These are phyloP conservation scores for Vitis labrusca DNA, from an alignment of 164 flowering plant species.

Conservation along the genomic window DNA sequence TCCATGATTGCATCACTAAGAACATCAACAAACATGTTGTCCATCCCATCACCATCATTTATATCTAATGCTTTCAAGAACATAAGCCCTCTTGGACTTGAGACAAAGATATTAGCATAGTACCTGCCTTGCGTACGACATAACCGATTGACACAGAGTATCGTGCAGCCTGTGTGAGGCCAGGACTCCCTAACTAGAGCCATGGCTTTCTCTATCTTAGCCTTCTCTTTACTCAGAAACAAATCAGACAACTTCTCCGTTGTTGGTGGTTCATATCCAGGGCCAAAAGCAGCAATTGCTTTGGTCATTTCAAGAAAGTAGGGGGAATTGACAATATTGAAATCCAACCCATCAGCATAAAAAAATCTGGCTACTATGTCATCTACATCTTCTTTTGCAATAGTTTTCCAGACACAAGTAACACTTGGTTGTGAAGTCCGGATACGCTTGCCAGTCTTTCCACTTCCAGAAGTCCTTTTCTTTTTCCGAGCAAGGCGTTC, in stretches of 20 bases:
- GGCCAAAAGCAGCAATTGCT: slow-evolving; percentile 39
- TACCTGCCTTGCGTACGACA: slow-evolving; percentile 18
- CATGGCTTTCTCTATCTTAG: slow-evolving; percentile 32
- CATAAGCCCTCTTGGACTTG: slow-evolving; percentile 36
- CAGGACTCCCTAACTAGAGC: slow-evolving; percentile 38
- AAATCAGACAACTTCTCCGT: slow-evolving; percentile 26
- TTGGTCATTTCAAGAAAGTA: slow-evolving; percentile 39
- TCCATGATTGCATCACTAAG: slow-evolving; percentile 28
- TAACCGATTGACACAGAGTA: slow-evolving; percentile 26
- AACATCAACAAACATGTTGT: slow-evolving; percentile 16
- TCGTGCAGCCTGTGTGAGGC: slow-evolving; percentile 40
- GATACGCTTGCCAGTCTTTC: slow-evolving; percentile 28
- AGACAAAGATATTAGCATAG: slow-evolving; percentile 21
- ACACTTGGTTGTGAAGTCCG: slow-evolving; percentile 18
- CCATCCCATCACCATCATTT: slow-evolving; percentile 20
- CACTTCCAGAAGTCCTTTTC: slow-evolving; percentile 26
- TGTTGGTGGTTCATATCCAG: slow-evolving; percentile 36
- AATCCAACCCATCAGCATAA: slow-evolving; percentile 33
- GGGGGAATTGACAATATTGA: slow-evolving; percentile 29
- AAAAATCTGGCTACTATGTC: slow-evolving; percentile 40
- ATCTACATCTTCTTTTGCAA: slow-evolving; percentile 42
- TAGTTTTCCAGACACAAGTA: slow-evolving; percentile 11
- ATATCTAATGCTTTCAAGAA: slow-evolving; percentile 29
- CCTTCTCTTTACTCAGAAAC: slow-evolving; percentile 35
- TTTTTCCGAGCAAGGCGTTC: slow-evolving; percentile 33